A percentile compares a stretch with the other conserved stretches of the same genome.
Conservation (phyloP, 2,329 filamentous ascomycete species). For the Aspergillus spinulosporus region DNA sequence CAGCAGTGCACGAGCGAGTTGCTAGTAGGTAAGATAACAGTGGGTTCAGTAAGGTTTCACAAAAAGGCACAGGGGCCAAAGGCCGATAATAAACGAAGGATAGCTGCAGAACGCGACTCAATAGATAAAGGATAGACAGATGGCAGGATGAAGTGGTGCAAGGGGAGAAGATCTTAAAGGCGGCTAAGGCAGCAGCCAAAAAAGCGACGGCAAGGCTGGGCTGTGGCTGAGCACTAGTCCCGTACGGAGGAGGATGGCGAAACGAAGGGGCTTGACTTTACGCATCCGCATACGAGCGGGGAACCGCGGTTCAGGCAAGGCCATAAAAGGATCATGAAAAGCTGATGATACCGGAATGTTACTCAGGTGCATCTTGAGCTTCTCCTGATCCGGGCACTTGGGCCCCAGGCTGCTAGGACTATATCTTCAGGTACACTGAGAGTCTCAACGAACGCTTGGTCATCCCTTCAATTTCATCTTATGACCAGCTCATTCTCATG, state of each 20-base stretch:
- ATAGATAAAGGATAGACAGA: slow-evolving; percentile 13
- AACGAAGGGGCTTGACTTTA: background rate
- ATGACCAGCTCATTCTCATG: background rate
- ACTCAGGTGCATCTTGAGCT: too few relatives aligned
- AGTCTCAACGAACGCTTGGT: background rate
- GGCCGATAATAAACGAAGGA: background rate
- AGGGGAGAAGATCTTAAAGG: slow-evolving; percentile 12
- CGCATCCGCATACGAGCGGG: background rate
- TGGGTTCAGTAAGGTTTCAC: background rate
- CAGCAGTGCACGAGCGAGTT: slow-evolving; percentile 6
- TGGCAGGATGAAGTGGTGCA: slow-evolving; percentile 15
- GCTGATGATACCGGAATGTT: background rate
- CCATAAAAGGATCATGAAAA: background rate
- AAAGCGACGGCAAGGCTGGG: slow-evolving; percentile 2
- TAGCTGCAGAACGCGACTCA: background rate
- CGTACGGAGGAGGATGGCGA: background rate
- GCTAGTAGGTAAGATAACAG: background rate
- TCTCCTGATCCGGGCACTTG: too few relatives aligned
- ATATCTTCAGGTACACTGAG: background rate
- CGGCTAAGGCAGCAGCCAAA: slow-evolving; percentile 26
- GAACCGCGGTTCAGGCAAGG: background rate
- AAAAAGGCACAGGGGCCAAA: background rate
- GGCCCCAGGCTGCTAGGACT: background rate
- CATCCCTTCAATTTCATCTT: background rate
- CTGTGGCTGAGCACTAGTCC: background rate